Base-by-base conservation (phyloP, 2,329 filamentous ascomycete genomes). In the Penicillium verrucosum region DNA sequence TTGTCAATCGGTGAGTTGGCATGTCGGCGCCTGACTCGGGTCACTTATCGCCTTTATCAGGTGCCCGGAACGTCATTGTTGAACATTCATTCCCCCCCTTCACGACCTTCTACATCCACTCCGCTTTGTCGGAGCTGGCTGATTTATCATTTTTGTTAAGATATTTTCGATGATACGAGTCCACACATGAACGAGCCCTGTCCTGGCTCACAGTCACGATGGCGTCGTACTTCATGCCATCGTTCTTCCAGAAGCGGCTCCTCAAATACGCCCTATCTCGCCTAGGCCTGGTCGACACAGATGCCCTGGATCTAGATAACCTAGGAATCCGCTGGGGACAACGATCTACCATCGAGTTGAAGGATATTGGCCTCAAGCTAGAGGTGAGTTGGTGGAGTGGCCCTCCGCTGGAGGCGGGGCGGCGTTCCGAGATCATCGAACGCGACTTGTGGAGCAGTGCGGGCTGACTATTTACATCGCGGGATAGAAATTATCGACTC, bases 201-300 rank as follows among this genome's bases (percentile, higher is more conserved):
- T 54, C 58, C 65, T 58, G 68, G 71, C 72, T 72, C 68, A 59
- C 59, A 56, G 38, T 62, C 63, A 70, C 65, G 73, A 92, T 92
- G 89, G 85, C 87, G 52, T 86, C 87, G 53, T 86, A 83, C 71
- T 86, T 90, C 71, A 83, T 94, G 68, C 87, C 91, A 61, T 89
- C 85, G 65, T 90, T 81, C 65, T 79, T 96, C 80, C 90, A 92
- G 77, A 96, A 94, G 82, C 87, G 89, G 73, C 82, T 97, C 67
- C 83, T 97, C 63, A 88, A 90, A 65, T 96, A 94, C 78, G 90
- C 88, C 48, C 80, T 99, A 41, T 88, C 89, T 25, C 86, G 88
- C 56, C 81, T 96, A 57, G 92, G 96, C 65, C 81, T 97, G 54
- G 84, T 99, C 58, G 94, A 97, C 69, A 89, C 90, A 56, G 89